Conservation (phyloP, 23 red algal species). For the Pyropia haitanensis region DNA sequence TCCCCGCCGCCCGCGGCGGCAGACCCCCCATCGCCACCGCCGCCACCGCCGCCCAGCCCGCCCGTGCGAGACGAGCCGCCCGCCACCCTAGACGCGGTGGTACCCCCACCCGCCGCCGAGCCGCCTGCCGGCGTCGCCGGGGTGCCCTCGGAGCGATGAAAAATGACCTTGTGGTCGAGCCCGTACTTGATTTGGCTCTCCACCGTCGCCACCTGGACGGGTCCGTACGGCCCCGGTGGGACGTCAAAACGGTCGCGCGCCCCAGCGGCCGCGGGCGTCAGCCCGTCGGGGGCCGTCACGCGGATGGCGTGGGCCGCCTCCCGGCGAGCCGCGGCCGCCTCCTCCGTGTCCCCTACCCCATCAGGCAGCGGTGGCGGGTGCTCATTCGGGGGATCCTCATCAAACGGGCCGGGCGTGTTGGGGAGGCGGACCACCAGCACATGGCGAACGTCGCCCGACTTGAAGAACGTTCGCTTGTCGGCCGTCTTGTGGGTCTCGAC, state of each 20-base stretch:
- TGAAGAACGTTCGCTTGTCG: conserved; percentile 82
- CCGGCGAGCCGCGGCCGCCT: neutral
- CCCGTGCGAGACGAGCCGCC: neutral
- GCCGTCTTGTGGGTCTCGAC: conserved; percentile 80
- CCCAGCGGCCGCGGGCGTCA: conserved; percentile 66
- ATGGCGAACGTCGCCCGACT: conserved; percentile 81
- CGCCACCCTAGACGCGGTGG: neutral
- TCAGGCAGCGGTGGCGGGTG: neutral
- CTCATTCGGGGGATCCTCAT: neutral
- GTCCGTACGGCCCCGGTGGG: conserved; percentile 38
- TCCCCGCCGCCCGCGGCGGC: conserved; percentile 9
- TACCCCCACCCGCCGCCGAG: neutral
- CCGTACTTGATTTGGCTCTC: conserved; percentile 85
- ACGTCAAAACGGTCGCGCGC: conserved; percentile 41
- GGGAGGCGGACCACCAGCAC: conserved; percentile 63
- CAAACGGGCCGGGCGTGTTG: conserved; percentile 17
- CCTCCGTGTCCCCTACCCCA: conserved; percentile 4
- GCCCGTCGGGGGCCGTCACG: conserved; percentile 30
- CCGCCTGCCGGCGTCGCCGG: neutral
- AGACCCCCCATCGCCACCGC: conserved; percentile 27
- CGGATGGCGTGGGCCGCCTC: conserved; percentile 4
- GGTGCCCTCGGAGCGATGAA: conserved; percentile 39
- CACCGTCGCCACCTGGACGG: conserved; percentile 51
- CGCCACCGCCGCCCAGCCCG: conserved; percentile 25
- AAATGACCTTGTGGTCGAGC: conserved; percentile 66